A percentile compares a stretch with the other conserved stretches of the same genome.
These are phyloP conservation scores for Daldinia sp. DNA, from an alignment of 2,329 filamentous ascomycete species.

Conservation along the genomic window DNA sequence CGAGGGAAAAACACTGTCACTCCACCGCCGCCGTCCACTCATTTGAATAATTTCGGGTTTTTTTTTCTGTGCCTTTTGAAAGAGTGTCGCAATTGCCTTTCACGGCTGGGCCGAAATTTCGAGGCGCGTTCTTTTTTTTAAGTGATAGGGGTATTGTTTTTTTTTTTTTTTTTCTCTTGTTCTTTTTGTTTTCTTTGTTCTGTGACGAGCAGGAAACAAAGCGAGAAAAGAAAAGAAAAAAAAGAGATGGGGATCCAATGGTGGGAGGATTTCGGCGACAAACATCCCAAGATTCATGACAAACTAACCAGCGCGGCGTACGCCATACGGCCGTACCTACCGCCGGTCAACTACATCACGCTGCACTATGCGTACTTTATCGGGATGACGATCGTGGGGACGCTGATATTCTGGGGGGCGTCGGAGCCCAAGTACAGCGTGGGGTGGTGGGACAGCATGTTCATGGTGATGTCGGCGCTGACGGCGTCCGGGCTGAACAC, in stretches of 20 bases:
- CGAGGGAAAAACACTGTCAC: constrained; percentile 4
- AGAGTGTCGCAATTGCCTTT: too few relatives aligned
- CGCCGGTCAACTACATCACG: constrained; percentile 67
- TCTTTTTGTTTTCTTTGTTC: too few relatives aligned
- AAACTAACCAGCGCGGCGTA: constrained; percentile 7
- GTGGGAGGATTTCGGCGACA: constrained; percentile 34
- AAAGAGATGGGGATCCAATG: constrained; percentile 27
- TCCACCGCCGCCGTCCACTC: neutral
- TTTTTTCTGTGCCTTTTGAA: neutral
- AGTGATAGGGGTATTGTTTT: too few relatives aligned
- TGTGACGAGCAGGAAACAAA: too few relatives aligned
- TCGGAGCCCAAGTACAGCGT: constrained; percentile 61
- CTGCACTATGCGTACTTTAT: constrained; percentile 75
- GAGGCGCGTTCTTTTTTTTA: neutral
- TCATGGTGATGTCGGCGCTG: constrained; percentile 72
- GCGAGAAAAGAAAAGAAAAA: too few relatives aligned
- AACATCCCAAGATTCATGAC: constrained; percentile 31
- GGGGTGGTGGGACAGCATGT: constrained; percentile 70
- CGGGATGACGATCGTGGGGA: constrained; percentile 60
- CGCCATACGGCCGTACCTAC: constrained; percentile 44
- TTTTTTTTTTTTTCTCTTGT: too few relatives aligned
- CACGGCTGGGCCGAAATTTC: constrained; percentile 17
- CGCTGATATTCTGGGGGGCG: constrained; percentile 68
- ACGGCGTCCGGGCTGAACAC: constrained; percentile 74
- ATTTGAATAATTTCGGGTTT: neutral